Base-by-base conservation (phyloP, 352 stramenopile genomes). In the Phytophthora pisi region DNA sequence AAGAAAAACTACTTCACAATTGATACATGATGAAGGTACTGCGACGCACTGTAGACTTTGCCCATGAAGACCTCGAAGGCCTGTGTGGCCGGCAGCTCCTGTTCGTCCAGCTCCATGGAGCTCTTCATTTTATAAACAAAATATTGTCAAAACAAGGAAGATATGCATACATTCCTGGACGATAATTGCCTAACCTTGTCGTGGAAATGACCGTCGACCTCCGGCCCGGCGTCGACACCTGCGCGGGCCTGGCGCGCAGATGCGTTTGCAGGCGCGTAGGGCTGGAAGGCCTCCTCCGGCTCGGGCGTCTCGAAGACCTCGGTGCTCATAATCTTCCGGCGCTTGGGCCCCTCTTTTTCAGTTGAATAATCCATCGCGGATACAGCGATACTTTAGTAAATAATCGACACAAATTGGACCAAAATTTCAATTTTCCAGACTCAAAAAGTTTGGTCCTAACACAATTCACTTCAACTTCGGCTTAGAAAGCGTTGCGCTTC, bases 51-150 rank as follows among this genome's bases (percentile, higher is more conserved):
- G 74, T 93, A 93, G 38, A 93, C 74, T 77, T 91, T 93, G 69
- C 85, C 85, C 85, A 93, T 93, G 54, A 93, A 93, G 5, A 79
- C 85, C 53, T 91, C 85, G 20, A 93, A 93, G 24, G 85, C 85
- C 59, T 85, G 70, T 9, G 68, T 77, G 10, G 81, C 78, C 16
- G 75, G 61, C 5, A 93, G 51, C 26, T 72, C 68, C 10, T 78
- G 69, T 61, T 90, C 83, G 60, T 90, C 82, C 56, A 93, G 68
- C 71, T 93, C 82, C 68, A 80, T 80, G 15, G 74, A 79, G 52
- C 64, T 80, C 79, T 90, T 36, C 3, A 40, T 52, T 40, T n/a
- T 36, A 28, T 51, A 51, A 36, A 49, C 18, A 50, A 49, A 49
- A 28, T 23, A 54, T 51, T 43, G 54, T 59, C 18, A 46, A 6